Evolutionary conservation across 129 eudicot species (phyloP).

Genomic region (Flaveria sonorensis): DNA sequence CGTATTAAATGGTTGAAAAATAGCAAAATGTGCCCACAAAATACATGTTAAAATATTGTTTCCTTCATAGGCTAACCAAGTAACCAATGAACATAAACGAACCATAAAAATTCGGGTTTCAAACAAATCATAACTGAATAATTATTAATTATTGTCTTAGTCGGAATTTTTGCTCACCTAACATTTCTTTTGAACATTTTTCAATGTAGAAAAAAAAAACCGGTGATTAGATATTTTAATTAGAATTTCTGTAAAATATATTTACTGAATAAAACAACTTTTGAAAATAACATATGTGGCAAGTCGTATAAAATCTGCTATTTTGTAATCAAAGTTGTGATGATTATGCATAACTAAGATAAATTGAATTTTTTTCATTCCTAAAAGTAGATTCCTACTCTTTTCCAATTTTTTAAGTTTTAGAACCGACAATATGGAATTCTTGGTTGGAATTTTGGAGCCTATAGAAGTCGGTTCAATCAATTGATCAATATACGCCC

Average conservation of each 20-base stretch:
- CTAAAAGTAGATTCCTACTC: constrained; percentile 2
- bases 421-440: constrained; percentile 7
- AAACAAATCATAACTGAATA: no score
- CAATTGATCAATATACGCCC: neutral
- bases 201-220: no score
- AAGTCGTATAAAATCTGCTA: neutral
- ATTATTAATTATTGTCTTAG: no score
- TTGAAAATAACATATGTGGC: neutral
- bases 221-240: no score
- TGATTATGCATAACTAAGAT: constrained; percentile 1
- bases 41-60: no score
- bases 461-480: neutral
- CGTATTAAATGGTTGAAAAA: no score
- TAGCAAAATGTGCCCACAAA: no score
- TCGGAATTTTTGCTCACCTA: no score
- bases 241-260: neutral
- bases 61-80: no score
- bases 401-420: neutral
- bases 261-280: neutral
- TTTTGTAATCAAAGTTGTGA: constrained; percentile 8
- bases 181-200: no score
- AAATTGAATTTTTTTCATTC: neutral
- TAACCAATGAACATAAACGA: no score
- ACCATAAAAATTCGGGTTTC: no score
- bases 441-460: constrained; percentile 14